Evolutionary conservation across 148 eudicot genomes (phyloP).

Genomic region (Selenicereus undatus): DNA sequence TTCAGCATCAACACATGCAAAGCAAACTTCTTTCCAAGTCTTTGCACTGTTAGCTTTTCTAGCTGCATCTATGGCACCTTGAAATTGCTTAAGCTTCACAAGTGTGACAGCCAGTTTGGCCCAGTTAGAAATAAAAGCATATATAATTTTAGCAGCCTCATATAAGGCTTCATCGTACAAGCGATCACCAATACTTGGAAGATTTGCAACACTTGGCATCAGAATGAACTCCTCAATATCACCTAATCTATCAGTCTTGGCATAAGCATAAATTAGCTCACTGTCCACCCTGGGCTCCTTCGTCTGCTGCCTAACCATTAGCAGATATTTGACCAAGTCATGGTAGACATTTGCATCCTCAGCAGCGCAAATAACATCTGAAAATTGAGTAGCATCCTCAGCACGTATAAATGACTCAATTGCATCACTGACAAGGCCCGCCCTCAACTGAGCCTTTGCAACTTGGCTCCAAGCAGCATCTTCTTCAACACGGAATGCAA

Average conservation of each 20-base stretch:
- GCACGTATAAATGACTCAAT: slow-evolving; percentile 97
- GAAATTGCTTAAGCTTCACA: slow-evolving; percentile 82
- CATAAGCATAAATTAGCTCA: slow-evolving; percentile 97
- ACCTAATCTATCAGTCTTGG: slow-evolving; percentile 87
- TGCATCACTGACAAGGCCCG: slow-evolving; percentile 89
- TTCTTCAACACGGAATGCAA: slow-evolving; percentile 97
- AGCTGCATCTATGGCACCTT: slow-evolving; percentile 99
- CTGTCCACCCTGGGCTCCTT: slow-evolving; percentile 98
- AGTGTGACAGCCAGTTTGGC: slow-evolving; percentile 84
- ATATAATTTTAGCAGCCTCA: slow-evolving; percentile 93
- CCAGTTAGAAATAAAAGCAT: slow-evolving; percentile 93
- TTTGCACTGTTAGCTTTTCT: slow-evolving; percentile 92
- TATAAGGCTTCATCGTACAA: slow-evolving; percentile 86
- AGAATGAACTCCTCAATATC: slow-evolving; percentile 96
- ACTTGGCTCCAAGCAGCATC: slow-evolving; percentile 99
- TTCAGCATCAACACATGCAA: slow-evolving; percentile 98
- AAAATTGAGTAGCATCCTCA: slow-evolving; percentile 83
- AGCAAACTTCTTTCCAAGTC: slow-evolving; percentile 98
- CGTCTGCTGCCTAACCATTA: slow-evolving; percentile 90
- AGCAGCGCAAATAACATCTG: slow-evolving; percentile 82
- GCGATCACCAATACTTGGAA: slow-evolving; percentile 87
- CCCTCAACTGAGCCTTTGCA: slow-evolving; percentile 84
- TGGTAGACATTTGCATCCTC: slow-evolving; percentile 81
- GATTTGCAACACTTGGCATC: slow-evolving; percentile 99
- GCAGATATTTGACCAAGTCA: slow-evolving; percentile 84